Percentiles rank a stretch among this genome's conserved stretches.
These are phyloP conservation scores for Parmales sp. DNA, from an alignment of 108 stramenopile genomes.

Conservation along the genomic window DNA sequence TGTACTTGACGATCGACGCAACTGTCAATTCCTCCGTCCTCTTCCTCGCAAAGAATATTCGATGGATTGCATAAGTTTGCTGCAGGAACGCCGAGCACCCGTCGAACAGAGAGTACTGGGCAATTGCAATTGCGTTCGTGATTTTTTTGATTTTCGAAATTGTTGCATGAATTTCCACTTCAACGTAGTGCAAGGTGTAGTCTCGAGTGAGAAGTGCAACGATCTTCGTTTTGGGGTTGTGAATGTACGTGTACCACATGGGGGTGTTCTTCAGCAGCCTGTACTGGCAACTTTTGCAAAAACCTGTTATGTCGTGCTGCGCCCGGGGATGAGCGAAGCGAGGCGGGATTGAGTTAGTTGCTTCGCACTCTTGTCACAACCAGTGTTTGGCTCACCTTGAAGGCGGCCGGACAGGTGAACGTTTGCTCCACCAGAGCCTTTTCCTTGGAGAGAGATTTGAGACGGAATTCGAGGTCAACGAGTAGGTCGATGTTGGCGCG, in stretches of 20 bases:
- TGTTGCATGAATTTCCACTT: too few relatives aligned
- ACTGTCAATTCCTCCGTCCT: neutral
- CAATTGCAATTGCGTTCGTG: neutral
- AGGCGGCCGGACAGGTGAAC: too few relatives aligned
- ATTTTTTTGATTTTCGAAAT: neutral
- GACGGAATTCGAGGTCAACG: neutral
- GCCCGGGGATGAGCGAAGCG: too few relatives aligned
- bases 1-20: neutral
- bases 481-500: neutral
- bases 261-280: neutral
- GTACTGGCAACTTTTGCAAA: too few relatives aligned
- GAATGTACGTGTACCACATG: constrained; percentile 3
- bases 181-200: neutral
- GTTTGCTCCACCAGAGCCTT: too few relatives aligned
- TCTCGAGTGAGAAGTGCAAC: neutral
- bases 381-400: too few relatives aligned
- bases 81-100: neutral
- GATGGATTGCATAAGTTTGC: neutral
- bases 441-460: too few relatives aligned
- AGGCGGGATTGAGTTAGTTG: too few relatives aligned
- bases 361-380: too few relatives aligned
- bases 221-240: neutral
- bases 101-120: too few relatives aligned
- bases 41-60: neutral
- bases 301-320: too few relatives aligned